Percentiles rank a stretch among this genome's conserved stretches.
Evolutionary conservation across 208 protist genomes (phyloP).

Genomic region (Trypanosomatidae sp.): DNA sequence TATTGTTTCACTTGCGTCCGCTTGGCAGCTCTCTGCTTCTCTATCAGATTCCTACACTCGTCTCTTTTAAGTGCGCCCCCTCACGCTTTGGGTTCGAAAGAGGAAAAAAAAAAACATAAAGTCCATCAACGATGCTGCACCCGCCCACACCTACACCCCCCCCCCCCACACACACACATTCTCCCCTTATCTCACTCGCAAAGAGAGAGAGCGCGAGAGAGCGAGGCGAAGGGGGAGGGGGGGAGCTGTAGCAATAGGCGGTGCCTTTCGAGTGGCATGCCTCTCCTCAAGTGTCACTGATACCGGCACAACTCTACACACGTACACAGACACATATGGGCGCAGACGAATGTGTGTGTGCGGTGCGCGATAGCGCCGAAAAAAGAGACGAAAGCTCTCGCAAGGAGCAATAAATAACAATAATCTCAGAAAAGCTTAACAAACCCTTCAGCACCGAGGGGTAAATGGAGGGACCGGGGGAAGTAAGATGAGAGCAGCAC

Average conservation of each 20-base stretch:
- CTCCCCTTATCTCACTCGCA: not conserved
- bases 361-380: not conserved
- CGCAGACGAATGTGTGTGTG: not conserved
- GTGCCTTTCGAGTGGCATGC: not conserved
- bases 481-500: constrained; percentile 3
- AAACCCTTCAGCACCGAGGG: not conserved
- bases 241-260: not conserved
- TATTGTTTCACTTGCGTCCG: not conserved
- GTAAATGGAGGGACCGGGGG: no score
- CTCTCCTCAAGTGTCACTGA: not conserved
- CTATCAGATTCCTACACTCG: not conserved
- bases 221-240: not conserved
- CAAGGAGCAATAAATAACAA: constrained; percentile 5
- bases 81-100: not conserved
- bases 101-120: constrained; percentile 9
- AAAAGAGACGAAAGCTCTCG: not conserved
- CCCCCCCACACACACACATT: not conserved
- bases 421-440: not conserved
- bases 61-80: not conserved
- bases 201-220: not conserved
- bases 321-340: not conserved
- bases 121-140: not conserved
- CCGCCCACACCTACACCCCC: not conserved
- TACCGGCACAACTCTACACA: not conserved
- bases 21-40: not conserved